Conservation (phyloP, 345 rosid genomes). For the Syzygium aromaticum region DNA sequence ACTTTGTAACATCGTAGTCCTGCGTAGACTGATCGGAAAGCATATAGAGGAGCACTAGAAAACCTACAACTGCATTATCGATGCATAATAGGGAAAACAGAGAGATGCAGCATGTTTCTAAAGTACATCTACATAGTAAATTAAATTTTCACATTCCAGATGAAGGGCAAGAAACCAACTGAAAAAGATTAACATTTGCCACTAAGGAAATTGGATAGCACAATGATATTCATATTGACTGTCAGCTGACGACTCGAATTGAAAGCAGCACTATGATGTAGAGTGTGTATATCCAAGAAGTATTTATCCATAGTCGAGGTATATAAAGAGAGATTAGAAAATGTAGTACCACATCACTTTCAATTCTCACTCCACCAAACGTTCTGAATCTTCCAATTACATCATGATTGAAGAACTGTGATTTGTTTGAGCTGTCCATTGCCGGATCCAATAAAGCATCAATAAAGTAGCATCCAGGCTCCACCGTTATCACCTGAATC, state of each 20-base stretch:
- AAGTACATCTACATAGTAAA: background rate
- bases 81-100: background rate
- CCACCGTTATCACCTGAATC: conserved; percentile 85
- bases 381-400: conserved; percentile 44
- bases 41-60: background rate
- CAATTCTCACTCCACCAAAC: conserved; percentile 93
- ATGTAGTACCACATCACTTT: conserved; percentile 75
- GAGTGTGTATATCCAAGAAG: background rate
- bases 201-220: background rate
- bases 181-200: background rate
- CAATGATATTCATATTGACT: background rate
- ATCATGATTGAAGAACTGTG: conserved; percentile 56
- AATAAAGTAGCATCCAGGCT: conserved; percentile 94
- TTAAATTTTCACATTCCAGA: background rate
- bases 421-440: conserved; percentile 39
- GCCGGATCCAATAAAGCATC: conserved; percentile 73
- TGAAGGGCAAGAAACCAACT: background rate
- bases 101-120: background rate
- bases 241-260: background rate
- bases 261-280: background rate
- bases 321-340: background rate
- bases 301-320: background rate
- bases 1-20: background rate
- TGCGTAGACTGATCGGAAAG: background rate
- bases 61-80: background rate